Base-by-base conservation (phyloP, 2,329 filamentous ascomycete species). In the Trichoderma semiorbis region DNA sequence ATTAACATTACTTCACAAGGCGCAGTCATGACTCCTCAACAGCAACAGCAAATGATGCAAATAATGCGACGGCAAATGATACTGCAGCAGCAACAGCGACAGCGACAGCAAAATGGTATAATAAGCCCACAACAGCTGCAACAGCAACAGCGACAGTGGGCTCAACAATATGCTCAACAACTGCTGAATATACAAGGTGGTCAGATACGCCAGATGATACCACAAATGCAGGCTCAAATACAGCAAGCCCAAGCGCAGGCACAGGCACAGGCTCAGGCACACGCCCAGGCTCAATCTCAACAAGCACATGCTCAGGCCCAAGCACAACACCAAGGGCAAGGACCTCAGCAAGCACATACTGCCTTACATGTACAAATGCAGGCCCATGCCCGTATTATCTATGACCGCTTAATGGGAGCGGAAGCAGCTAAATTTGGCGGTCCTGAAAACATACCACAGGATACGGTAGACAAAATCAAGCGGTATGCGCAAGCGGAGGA, bases 401-500 rank as follows among this genome's bases (percentile, higher is more conserved):
- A 84, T 63, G 72, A 78, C 14, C 81, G 80, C 65, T 78, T 84
- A 67, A 74, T 88, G 10, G 75, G 73, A 12, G 69, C 71, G 5
- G 75, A 78, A 5, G 77, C 79, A 0, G 75, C 75, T 2, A 83
- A 82, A 21, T 85, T 79, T 70, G 84, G 84, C 14, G 81, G 83
- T 0, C 70, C 75, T 1, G 82, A 84, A 26, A 82, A 83, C 39
- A 84, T 89, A 3, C 87, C 87, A 0, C 79, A 75, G 0, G 86
- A 88, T 0, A 67, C 81, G 2, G 71, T 85, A 30, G 82, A 85
- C 0, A 82, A 81, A 36, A 83, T 88, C 34, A 87, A 85, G 76
- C 76, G 79, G 21, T 57, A 80, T 4, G 43, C 72, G 0, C 82
- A 81, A 71, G 85, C 86, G 1, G 80, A 79, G 53, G 75, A 75